Conservation (phyloP, 257 asterid species). For the Nicotiana tomentosiformis region DNA sequence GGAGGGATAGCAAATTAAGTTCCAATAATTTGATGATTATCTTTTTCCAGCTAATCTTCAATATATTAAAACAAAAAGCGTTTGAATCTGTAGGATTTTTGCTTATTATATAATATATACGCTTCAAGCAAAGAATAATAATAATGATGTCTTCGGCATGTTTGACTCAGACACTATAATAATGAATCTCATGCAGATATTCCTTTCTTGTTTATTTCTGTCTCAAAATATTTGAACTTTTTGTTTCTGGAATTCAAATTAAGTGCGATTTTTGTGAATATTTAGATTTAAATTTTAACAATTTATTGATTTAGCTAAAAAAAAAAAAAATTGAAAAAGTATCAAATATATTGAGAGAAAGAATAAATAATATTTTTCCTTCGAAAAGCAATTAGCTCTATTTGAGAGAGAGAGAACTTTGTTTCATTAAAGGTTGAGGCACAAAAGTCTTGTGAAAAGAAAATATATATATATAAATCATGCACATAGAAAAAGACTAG, state of each 20-base stretch:
- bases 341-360: too few relatives aligned
- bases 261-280: too few relatives aligned
- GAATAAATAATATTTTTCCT: too few relatives aligned
- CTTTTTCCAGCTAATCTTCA: not conserved
- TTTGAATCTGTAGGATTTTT: not conserved
- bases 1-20: not conserved
- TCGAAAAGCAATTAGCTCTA: too few relatives aligned
- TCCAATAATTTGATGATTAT: not conserved
- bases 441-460: not conserved
- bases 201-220: not conserved
- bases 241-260: not conserved
- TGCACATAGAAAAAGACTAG: not conserved
- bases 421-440: not conserved
- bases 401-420: not conserved
- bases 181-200: not conserved
- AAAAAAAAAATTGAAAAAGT: too few relatives aligned
- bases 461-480: not conserved
- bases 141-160: not conserved
- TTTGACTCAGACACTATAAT: not conserved
- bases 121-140: not conserved
- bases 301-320: too few relatives aligned
- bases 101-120: not conserved
- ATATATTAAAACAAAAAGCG: not conserved
- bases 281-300: not conserved
- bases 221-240: not conserved